Base-by-base conservation (phyloP, 495 filamentous ascomycete genomes). In the Aspergillus kassunensis region DNA sequence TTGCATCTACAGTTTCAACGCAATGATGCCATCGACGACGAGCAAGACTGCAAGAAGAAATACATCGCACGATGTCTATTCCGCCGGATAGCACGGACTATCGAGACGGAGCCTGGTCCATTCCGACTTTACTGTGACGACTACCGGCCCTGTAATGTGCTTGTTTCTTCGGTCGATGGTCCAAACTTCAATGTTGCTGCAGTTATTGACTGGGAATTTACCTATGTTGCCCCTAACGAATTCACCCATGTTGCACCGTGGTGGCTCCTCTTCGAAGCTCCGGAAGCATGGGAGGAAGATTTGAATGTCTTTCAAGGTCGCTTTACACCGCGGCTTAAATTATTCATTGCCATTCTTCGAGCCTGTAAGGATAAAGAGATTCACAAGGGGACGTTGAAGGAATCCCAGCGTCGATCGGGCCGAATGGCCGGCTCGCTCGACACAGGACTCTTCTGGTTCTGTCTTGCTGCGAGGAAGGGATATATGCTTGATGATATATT, bases 51-150 rank as follows among this genome's bases (percentile, higher is more conserved):
- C 45, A 63, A 66, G 23, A 70, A 69, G 50, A 76, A 72, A 48
- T 74, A 75, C 35, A 65, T 74, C 2, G 71, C 75, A 6, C 75
- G 74, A 23, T 68, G 69, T 43, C 56, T 76, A 5, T 71, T 73
- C 50, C 58, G 60, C 41, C 61, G 53, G 31, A 49, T 74, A 20
- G 68, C 64, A 20, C 59, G 56, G 1, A 55, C 64, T 21, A 54
- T 57, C 50, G 61, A 54, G 23, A 49, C n/a, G 4, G 47, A 59
- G 50, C 48, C 35, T 34, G 60, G 60, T 13, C 62, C 51, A 16
- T 65, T 62, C 44, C 30, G 37, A 2, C 52, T 61, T 18, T 62
- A 53, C 41, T 62, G 59, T 30, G 59, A 64, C 21, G 61, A 62
- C 29, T 29, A 62, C 33, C 41, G 46, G 7, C 61, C 53, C 1